Percentiles rank a stretch among this genome's conserved stretches.
Conservation (phyloP, 768 basidiomycete genomes). For the Postia placenta region DNA sequence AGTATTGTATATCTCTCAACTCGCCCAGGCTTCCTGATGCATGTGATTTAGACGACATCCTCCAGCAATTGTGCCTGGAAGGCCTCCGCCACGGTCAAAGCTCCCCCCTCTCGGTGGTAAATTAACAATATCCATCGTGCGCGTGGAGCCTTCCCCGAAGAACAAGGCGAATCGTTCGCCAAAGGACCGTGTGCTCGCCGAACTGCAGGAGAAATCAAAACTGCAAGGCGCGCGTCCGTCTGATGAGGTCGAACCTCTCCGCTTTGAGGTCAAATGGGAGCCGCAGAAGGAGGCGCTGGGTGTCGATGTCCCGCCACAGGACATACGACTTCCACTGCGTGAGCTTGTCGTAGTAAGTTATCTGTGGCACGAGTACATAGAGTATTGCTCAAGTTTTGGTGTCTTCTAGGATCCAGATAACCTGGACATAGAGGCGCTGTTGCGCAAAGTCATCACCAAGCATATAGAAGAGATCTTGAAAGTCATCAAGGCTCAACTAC, state of each 20-base stretch:
- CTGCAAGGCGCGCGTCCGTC: conserved; percentile 50
- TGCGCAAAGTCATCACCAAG: conserved; percentile 54
- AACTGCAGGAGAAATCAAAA: conserved; percentile 60
- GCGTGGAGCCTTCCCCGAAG: conserved; percentile 35
- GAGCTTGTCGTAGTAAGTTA: conserved; percentile 56
- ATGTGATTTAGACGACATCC: conserved; percentile 32
- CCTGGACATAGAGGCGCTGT: conserved; percentile 68
- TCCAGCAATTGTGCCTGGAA: conserved; percentile 23
- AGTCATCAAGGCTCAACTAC: conserved; percentile 50
- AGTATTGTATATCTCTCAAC: conserved; percentile 9
- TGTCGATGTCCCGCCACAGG: conserved; percentile 44
- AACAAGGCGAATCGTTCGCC: conserved; percentile 48
- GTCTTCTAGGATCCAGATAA: conserved; percentile 55
- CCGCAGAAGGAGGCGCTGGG: conserved; percentile 64
- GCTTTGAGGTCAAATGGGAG: conserved; percentile 74
- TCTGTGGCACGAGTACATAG: background rate
- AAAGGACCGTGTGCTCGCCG: conserved; percentile 47
- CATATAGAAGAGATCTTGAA: conserved; percentile 62
- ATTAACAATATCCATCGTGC: conserved; percentile 65
- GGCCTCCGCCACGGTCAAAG: conserved; percentile 29
- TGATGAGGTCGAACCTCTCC: conserved; percentile 68
- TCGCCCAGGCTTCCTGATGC: conserved; percentile 3
- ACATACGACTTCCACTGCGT: conserved; percentile 34
- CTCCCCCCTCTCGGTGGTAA: conserved; percentile 65
- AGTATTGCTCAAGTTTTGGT: no score